Evolutionary conservation across 805 yeast species (phyloP).

Genomic region (Spathaspora boniae): DNA sequence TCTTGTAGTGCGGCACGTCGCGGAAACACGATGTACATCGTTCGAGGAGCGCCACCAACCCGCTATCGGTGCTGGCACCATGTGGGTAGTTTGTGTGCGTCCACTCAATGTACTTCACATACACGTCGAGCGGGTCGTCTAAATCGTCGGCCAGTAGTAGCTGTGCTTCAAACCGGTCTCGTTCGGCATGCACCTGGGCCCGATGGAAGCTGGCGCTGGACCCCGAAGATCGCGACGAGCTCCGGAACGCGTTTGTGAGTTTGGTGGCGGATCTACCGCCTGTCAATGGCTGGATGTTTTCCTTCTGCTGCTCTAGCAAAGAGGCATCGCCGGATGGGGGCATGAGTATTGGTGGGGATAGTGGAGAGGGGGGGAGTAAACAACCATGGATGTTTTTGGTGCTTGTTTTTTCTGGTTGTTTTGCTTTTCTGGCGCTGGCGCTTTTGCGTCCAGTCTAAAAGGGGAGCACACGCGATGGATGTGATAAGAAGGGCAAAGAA

Average conservation of each 20-base stretch:
- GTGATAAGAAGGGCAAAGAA: no score
- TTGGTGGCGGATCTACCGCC: slow-evolving; percentile 69
- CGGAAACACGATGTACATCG: slow-evolving; percentile 67
- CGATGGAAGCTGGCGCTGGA: slow-evolving; percentile 14
- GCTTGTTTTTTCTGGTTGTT: not conserved
- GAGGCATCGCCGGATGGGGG: slow-evolving; percentile 10
- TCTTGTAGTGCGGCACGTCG: slow-evolving; percentile 63
- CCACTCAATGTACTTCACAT: slow-evolving; percentile 76
- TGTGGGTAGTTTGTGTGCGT: slow-evolving; percentile 58
- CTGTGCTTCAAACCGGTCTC: slow-evolving; percentile 47
- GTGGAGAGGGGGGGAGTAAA: not conserved
- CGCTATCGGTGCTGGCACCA: slow-evolving; percentile 60
- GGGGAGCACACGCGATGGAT: no score
- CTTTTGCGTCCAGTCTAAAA: no score
- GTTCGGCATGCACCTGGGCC: slow-evolving; percentile 26
- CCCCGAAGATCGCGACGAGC: no score
- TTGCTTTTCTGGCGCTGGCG: not conserved
- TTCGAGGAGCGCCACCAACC: slow-evolving; percentile 62
- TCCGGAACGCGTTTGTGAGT: slow-evolving; percentile 43
- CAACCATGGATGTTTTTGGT: not conserved
- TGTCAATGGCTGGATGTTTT: slow-evolving; percentile 63
- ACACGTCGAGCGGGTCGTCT: slow-evolving; percentile 83
- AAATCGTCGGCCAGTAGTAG: slow-evolving; percentile 52
- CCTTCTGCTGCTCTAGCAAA: slow-evolving; percentile 54
- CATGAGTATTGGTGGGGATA: not conserved